Conservation (phyloP, 1,139 yeast species). For the Ashbya aceris region DNA sequence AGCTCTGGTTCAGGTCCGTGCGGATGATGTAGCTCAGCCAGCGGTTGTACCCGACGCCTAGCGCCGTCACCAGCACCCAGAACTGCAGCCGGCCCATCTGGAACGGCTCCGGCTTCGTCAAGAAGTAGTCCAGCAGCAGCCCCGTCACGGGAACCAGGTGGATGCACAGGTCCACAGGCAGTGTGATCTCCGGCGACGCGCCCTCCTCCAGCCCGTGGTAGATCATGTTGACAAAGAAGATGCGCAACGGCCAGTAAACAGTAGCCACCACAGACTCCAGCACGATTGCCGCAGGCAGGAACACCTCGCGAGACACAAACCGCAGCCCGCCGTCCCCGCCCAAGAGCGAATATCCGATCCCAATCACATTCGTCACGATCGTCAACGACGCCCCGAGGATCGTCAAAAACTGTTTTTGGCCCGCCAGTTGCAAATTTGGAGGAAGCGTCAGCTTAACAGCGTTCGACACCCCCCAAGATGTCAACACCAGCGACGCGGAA, state of each 20-base stretch:
- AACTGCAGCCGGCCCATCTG: constrained; percentile 30
- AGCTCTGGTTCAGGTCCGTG: constrained; percentile 38
- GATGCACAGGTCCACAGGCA: constrained; percentile 45
- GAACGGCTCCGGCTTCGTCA: constrained; percentile 40
- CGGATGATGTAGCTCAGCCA: constrained; percentile 42
- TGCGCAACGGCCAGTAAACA: constrained; percentile 58
- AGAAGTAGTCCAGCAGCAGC: constrained; percentile 44
- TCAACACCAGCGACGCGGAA: constrained; percentile 16
- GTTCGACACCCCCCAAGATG: constrained; percentile 23
- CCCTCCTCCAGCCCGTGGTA: constrained; percentile 26
- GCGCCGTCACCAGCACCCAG: constrained; percentile 31
- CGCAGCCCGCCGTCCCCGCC: constrained; percentile 3
- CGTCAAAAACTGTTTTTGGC: constrained; percentile 62
- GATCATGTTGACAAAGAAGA: constrained; percentile 41
- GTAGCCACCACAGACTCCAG: constrained; percentile 50
- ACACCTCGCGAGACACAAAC: constrained; percentile 19
- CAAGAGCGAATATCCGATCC: constrained; percentile 14
- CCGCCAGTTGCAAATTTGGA: constrained; percentile 41
- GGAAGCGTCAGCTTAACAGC: constrained; percentile 36
- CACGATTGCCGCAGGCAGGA: constrained; percentile 41
- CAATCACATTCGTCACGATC: constrained; percentile 28
- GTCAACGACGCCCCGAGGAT: constrained; percentile 47
- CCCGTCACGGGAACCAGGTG: constrained; percentile 51
- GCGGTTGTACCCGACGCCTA: constrained; percentile 46
- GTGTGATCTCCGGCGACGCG: constrained; percentile 33